Percentiles rank a stretch among this genome's conserved stretches.
These are phyloP conservation scores for Scutellaria minor DNA, from an alignment of 257 asterid species.

Conservation along the genomic window DNA sequence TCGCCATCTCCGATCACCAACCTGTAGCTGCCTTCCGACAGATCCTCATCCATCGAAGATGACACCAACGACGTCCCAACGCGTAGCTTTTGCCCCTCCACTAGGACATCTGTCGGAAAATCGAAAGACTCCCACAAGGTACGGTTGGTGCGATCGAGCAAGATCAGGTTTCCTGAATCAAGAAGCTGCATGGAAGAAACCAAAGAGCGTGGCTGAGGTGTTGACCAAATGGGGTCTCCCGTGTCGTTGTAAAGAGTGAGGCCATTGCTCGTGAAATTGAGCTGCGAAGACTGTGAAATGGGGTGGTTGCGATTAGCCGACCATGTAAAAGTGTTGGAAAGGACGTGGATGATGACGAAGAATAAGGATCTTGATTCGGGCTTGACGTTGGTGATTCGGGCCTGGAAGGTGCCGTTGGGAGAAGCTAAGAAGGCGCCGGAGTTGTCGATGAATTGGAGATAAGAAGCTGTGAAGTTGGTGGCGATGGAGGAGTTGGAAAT, in stretches of 20 bases:
- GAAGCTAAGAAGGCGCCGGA: conserved; percentile 53
- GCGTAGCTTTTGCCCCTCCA: conserved; percentile 55
- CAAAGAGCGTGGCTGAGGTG: conserved; percentile 38
- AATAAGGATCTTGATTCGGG: conserved; percentile 42
- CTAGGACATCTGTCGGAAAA: conserved; percentile 64
- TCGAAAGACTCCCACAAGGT: conserved; percentile 67
- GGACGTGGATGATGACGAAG: conserved; percentile 43
- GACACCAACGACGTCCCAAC: conserved; percentile 52
- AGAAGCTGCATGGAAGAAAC: conserved; percentile 52
- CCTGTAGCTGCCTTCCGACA: conserved; percentile 56
- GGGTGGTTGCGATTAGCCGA: conserved; percentile 52
- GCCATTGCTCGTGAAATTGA: conserved; percentile 42
- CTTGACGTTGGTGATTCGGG: conserved; percentile 40
- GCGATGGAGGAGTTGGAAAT: conserved; percentile 28
- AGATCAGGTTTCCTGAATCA: conserved; percentile 67
- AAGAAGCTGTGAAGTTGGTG: conserved; percentile 45
- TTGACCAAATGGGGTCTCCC: conserved; percentile 56
- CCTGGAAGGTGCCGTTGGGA: conserved; percentile 38
- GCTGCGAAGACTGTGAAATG: conserved; percentile 43
- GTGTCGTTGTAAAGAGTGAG: conserved; percentile 45
- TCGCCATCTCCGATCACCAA: conserved; percentile 48
- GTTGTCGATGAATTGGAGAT: conserved; percentile 47
- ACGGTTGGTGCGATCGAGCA: conserved; percentile 46
- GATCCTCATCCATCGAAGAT: conserved; percentile 39
- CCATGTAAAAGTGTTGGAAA: conserved; percentile 43